Evolutionary conservation across 139 green algal species (phyloP).

Genomic region (Pseudopediastrum boryanum): DNA sequence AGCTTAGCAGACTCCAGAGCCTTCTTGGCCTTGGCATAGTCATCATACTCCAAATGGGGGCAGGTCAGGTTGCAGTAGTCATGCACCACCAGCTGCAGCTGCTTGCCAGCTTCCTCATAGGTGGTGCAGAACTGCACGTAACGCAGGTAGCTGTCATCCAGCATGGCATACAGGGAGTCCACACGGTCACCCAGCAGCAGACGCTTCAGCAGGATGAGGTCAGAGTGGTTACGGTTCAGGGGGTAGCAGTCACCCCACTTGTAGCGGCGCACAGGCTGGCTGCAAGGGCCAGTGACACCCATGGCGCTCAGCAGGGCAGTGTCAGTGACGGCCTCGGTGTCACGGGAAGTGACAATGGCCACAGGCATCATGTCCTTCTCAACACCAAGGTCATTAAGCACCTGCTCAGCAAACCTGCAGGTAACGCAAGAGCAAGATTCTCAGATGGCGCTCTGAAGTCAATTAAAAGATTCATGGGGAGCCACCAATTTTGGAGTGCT

Average conservation of each 20-base stretch:
- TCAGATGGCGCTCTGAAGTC: no score
- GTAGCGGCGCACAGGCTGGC: conserved; percentile 26
- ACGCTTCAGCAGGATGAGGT: conserved; percentile 22
- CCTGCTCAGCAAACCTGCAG: no score
- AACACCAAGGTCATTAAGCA: no score
- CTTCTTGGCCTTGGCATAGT: neutral
- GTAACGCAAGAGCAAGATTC: no score
- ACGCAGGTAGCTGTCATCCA: conserved; percentile 28
- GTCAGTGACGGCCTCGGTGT: conserved; percentile 7
- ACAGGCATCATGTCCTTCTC: conserved; percentile 7
- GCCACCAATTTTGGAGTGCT: no score
- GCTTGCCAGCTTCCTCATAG: conserved; percentile 15
- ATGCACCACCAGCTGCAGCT: conserved; percentile 21
- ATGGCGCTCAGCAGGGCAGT: neutral
- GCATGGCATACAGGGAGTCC: conserved; percentile 16
- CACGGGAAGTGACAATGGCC: conserved; percentile 8
- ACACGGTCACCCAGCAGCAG: conserved; percentile 27
- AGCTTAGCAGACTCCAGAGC: neutral
- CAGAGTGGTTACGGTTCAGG: neutral
- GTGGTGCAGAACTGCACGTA: conserved; percentile 17
- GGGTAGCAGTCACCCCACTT: conserved; percentile 18
- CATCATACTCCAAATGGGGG: conserved; percentile 16
- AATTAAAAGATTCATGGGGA: no score
- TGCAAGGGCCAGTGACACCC: neutral
- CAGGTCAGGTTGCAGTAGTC: conserved; percentile 2